Evolutionary conservation across 2,329 filamentous ascomycete genomes (phyloP), one percentile per base, ranked within the genome.

Genomic region (Colletotrichum scovillei): DNA sequence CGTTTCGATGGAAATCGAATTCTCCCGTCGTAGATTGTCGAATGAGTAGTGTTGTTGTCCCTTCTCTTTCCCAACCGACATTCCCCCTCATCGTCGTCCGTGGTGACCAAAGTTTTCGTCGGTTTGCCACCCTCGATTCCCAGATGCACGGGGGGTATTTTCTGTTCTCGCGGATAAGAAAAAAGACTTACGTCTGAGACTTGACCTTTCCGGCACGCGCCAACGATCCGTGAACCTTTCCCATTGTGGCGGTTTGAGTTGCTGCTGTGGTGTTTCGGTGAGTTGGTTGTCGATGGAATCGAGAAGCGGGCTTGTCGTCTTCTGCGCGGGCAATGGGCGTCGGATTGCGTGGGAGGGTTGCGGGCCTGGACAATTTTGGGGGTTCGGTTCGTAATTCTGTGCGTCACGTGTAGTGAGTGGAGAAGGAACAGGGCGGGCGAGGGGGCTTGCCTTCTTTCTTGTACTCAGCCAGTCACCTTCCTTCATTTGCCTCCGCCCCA

Each of bases 121-220:
- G 16, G 16, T 9, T 65, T 57, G 49, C 53, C 57, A 62, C 67
- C 67, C 70, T 22, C 56, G n/a, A 32, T 60, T 49, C 30, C 49
- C n/a, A 63, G 38, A 52, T 6, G 22, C 22, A 22, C 19, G 38
- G 35, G 35, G 24, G 49, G 11, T 57, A 24, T 16, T 11, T 14
- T 8, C 32, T 57, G 63, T 42, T 53, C 42, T 24, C 35, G n/a
- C 46, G 60, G 67, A 56, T 56, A 62, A 73, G 67, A 66, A 49
- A 49, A n/a, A 49, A 73, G 71, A 73, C 71, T 73, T 73, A 73
- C 93, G 94, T 96, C 88, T 96, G 94, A 88, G 94, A 96, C 93
- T 97, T 97, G 92, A 98, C 95, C 92, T 97, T 97, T 90, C 95
- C 95, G 67, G 94, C 94, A 95, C 94, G 94, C 86, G 94, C 94